Percentiles rank a stretch among this genome's conserved stretches.
Evolutionary conservation across 2,329 filamentous ascomycete genomes (phyloP).

Genomic region (Fusarium verrucosum): DNA sequence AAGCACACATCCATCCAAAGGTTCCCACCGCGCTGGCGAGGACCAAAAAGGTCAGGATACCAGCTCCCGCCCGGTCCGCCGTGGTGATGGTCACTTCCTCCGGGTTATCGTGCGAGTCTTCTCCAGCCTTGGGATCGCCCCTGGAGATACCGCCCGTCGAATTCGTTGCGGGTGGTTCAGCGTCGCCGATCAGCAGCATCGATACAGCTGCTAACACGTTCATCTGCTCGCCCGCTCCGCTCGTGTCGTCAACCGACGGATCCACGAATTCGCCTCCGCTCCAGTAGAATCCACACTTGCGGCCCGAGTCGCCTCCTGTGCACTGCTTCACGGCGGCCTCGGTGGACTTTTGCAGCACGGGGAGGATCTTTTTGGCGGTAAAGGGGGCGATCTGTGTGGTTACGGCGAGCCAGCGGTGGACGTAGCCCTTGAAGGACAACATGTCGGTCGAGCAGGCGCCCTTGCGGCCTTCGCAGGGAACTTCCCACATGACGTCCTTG

Average conservation of each 20-base stretch:
- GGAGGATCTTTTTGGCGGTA: slow-evolving; percentile 63
- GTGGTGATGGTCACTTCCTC: slow-evolving; percentile 50
- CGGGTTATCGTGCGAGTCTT: slow-evolving; percentile 46
- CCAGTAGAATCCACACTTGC: slow-evolving; percentile 74
- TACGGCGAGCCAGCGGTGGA: slow-evolving; percentile 71
- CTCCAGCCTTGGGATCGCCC: slow-evolving; percentile 55
- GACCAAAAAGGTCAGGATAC: slow-evolving; percentile 58
- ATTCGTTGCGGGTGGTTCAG: slow-evolving; percentile 55
- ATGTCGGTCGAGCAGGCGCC: slow-evolving; percentile 75
- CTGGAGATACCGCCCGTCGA: slow-evolving; percentile 60
- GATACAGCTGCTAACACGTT: slow-evolving; percentile 65
- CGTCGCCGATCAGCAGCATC: slow-evolving; percentile 56
- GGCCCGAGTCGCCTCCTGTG: slow-evolving; percentile 64
- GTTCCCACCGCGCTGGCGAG: slow-evolving; percentile 53
- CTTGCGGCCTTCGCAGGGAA: slow-evolving; percentile 67
- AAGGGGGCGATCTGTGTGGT: slow-evolving; percentile 70
- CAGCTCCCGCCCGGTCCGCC: slow-evolving; percentile 59
- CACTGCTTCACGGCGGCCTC: slow-evolving; percentile 69
- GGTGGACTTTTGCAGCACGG: slow-evolving; percentile 66
- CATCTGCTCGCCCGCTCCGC: slow-evolving; percentile 68
- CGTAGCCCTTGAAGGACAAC: slow-evolving; percentile 75
- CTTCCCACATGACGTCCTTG: slow-evolving; percentile 69
- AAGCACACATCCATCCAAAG: slow-evolving; percentile 62
- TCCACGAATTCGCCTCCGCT: slow-evolving; percentile 55
- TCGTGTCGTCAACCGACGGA: slow-evolving; percentile 62